Percentiles rank a stretch among this genome's conserved stretches.
phyloP scores from a whole-genome alignment of 805 yeast species.

The Yarrowia sp. region DNA sequence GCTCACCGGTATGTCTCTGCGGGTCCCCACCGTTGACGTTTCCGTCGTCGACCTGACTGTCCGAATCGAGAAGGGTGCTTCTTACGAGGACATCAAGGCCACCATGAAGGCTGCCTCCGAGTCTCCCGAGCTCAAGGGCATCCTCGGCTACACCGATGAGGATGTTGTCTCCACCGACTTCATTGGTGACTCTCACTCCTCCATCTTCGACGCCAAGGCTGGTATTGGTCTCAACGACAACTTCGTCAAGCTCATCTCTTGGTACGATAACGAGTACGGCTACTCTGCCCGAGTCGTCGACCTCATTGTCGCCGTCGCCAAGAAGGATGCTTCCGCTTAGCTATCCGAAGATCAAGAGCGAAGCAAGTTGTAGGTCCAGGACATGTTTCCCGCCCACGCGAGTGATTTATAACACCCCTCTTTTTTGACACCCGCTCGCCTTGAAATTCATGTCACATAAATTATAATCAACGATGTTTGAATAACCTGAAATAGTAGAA shows the following conservation, averaged over 20 bases:
- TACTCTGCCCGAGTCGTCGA: constrained; percentile 97
- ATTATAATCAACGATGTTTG: constrained; percentile 33
- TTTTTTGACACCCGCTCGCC: constrained; percentile 39
- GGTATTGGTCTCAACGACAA: constrained; percentile 87
- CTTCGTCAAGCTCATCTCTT: constrained; percentile 88
- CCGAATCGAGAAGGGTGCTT: constrained; percentile 74
- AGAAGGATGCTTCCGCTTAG: constrained; percentile 44
- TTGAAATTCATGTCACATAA: constrained; percentile 39
- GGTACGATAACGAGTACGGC: constrained; percentile 97
- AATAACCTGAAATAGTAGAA: neutral
- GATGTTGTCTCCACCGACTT: constrained; percentile 91
- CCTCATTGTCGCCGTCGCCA: constrained; percentile 81
- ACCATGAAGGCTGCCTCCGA: constrained; percentile 79
- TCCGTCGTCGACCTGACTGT: constrained; percentile 93
- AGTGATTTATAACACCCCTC: constrained; percentile 35
- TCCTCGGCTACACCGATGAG: constrained; percentile 90
- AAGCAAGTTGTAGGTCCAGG: constrained; percentile 39
- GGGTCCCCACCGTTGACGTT: constrained; percentile 93
- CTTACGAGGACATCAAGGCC: constrained; percentile 83
- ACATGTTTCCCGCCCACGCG: constrained; percentile 38
- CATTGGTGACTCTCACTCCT: constrained; percentile 81
- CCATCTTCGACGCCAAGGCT: constrained; percentile 90
- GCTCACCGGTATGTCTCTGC: constrained; percentile 91
- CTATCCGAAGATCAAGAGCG: constrained; percentile 39
- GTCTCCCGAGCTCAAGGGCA: constrained; percentile 73